Conservation (phyloP, 192 early-diverging fungal species). For the Rhizophagus sp. region DNA sequence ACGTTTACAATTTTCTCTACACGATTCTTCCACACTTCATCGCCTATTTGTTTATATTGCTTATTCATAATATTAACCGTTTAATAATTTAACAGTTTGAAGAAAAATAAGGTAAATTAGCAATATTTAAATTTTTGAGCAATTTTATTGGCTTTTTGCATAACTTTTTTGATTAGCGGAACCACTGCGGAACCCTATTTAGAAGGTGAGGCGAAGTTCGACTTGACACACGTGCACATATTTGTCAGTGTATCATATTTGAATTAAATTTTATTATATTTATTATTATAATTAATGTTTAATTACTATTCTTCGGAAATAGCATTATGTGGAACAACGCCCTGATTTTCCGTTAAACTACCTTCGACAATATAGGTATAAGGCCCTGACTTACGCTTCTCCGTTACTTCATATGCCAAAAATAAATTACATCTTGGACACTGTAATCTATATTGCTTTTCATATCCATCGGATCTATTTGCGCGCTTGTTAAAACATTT, state of each 20-base stretch:
- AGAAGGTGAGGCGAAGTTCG: too few species aligned
- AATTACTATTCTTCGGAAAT: constrained; percentile 6
- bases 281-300: too few species aligned
- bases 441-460: constrained; percentile 40
- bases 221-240: too few species aligned
- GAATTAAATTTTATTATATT: too few species aligned
- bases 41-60: constrained; percentile 80
- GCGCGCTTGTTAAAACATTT: too few species aligned
- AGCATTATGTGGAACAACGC: constrained; percentile 38
- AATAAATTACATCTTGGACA: constrained; percentile 50
- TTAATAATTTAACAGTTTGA: not conserved
- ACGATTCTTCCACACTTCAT: constrained; percentile 94
- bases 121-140: too few species aligned
- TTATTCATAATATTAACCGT: constrained; percentile 33
- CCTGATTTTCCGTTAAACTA: constrained; percentile 55
- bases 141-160: too few species aligned
- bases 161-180: too few species aligned
- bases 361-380: constrained; percentile 62
- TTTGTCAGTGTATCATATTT: too few species aligned
- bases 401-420: constrained; percentile 57
- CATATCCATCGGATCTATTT: constrained; percentile 25
- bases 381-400: constrained; percentile 47
- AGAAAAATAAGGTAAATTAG: not conserved
- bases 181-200: too few species aligned
- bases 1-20: constrained; percentile 90